phyloP scores from a whole-genome alignment of 139 green algal genomes.

The Chlorella sp. region DNA sequence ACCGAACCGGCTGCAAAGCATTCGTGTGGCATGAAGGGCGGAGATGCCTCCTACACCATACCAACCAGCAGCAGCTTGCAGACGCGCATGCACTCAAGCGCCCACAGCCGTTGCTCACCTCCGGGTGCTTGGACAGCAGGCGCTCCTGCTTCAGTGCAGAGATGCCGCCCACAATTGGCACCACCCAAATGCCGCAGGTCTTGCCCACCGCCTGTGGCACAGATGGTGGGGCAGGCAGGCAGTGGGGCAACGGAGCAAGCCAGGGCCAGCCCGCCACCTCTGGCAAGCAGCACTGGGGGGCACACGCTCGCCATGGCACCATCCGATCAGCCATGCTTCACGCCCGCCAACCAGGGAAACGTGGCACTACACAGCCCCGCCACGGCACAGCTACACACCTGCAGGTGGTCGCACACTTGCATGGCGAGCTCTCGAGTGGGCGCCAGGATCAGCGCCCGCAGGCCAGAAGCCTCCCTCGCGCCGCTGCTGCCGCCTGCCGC shows the following conservation, averaged over 20 bases:
- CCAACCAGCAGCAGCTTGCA: too few relatives aligned
- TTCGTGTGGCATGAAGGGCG: too few relatives aligned
- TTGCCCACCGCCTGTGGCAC: conserved; percentile 12
- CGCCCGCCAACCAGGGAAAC: too few relatives aligned
- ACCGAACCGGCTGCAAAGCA: too few relatives aligned
- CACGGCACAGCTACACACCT: background rate
- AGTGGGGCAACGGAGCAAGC: background rate
- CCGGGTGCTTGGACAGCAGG: conserved; percentile 67
- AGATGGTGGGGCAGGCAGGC: background rate
- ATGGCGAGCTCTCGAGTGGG: conserved; percentile 96
- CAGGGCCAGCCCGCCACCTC: background rate
- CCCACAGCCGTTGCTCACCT: background rate
- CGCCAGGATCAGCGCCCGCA: conserved; percentile 91
- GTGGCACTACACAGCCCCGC: too few relatives aligned
- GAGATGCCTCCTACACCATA: too few relatives aligned
- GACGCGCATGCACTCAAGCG: too few relatives aligned
- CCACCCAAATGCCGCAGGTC: conserved; percentile 67
- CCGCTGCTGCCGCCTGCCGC: background rate
- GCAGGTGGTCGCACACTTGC: conserved; percentile 62
- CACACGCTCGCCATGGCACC: too few relatives aligned
- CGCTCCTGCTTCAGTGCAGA: conserved; percentile 88
- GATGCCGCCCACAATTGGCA: conserved; percentile 93
- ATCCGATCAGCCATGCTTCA: too few relatives aligned
- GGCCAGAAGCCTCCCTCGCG: background rate
- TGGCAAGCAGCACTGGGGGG: background rate